Conservation (phyloP, 2,329 filamentous ascomycete species). For the Pestalotiopsis sp. region DNA sequence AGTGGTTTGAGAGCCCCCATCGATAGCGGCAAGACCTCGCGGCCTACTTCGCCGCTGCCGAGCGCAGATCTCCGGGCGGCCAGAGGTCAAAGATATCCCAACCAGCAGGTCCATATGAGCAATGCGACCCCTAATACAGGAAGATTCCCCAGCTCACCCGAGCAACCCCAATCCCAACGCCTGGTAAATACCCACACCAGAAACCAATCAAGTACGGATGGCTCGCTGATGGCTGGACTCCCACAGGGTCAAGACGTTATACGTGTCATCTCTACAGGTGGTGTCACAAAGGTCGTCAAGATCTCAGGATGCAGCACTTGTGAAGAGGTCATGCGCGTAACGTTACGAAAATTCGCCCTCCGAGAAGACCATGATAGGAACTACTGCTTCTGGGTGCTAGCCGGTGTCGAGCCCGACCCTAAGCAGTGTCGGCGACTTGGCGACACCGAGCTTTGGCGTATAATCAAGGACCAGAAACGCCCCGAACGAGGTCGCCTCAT, state of each 20-base stretch:
- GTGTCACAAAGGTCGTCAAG: conserved; percentile 90
- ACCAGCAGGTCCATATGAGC: conserved; percentile 45
- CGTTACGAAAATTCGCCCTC: conserved; percentile 82
- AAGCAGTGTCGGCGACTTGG: conserved; percentile 78
- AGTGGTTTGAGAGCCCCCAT: conserved; percentile 21
- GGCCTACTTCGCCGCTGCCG: conserved; percentile 69
- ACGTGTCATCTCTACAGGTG: conserved; percentile 88
- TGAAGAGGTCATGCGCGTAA: conserved; percentile 90
- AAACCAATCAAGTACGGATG: conserved; percentile 83
- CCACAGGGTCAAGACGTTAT: conserved; percentile 88
- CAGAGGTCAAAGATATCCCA: conserved; percentile 57
- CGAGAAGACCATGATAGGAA: conserved; percentile 91
- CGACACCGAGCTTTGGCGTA: conserved; percentile 86
- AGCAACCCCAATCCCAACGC: conserved; percentile 61
- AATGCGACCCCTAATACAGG: conserved; percentile 54
- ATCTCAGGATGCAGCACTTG: conserved; percentile 89
- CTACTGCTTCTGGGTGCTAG: conserved; percentile 94
- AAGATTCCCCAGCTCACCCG: conserved; percentile 62
- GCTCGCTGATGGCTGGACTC: conserved; percentile 81
- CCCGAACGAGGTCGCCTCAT: conserved; percentile 91
- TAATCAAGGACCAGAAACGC: conserved; percentile 83
- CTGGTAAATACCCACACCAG: conserved; percentile 71
- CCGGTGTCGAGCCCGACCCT: conserved; percentile 81
- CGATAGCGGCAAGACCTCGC: conserved; percentile 58
- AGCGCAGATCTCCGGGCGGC: conserved; percentile 57